A percentile compares a stretch with the other conserved stretches of the same genome.
phyloP scores from a whole-genome alignment of 768 basidiomycete species.

The Tulasnella sp. region DNA sequence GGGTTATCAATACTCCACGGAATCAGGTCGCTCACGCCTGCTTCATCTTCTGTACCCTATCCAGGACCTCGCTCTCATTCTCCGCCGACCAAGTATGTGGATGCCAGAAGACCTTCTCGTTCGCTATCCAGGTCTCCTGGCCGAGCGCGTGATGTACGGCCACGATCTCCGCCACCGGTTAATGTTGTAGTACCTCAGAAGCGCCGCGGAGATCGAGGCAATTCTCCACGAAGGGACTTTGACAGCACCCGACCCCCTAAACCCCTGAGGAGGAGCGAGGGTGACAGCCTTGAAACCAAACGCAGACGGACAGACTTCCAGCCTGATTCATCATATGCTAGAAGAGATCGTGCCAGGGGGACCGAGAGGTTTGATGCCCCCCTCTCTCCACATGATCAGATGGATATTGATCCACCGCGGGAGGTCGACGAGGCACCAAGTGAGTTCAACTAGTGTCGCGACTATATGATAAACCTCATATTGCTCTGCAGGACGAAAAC shows the following conservation, averaged over 20 bases:
- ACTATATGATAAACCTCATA: not conserved
- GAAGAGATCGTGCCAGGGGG: not conserved
- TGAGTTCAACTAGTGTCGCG: not conserved
- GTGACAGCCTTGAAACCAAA: not conserved
- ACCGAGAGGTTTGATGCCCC: not conserved
- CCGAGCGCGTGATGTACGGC: not conserved
- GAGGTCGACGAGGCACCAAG: not conserved
- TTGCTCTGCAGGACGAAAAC: not conserved
- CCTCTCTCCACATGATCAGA: not conserved
- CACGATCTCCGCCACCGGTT: not conserved
- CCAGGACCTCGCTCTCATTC: constrained; percentile 1
- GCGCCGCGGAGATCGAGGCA: not conserved
- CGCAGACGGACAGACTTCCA: not conserved
- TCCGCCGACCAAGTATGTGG: too few relatives aligned
- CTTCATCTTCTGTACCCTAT: not conserved
- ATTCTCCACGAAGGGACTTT: not conserved
- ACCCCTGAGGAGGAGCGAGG: not conserved
- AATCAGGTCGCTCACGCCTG: not conserved
- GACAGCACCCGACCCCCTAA: not conserved
- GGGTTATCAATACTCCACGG: not conserved
- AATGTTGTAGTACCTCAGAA: constrained; percentile 7
- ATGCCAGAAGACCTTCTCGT: not conserved
- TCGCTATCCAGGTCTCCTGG: not conserved
- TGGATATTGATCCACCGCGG: not conserved
- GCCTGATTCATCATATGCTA: not conserved